These are phyloP conservation scores for Paraphaeosphaeria sporulosa DNA, from an alignment of 2,329 filamentous ascomycete species.

Conservation along the genomic window DNA sequence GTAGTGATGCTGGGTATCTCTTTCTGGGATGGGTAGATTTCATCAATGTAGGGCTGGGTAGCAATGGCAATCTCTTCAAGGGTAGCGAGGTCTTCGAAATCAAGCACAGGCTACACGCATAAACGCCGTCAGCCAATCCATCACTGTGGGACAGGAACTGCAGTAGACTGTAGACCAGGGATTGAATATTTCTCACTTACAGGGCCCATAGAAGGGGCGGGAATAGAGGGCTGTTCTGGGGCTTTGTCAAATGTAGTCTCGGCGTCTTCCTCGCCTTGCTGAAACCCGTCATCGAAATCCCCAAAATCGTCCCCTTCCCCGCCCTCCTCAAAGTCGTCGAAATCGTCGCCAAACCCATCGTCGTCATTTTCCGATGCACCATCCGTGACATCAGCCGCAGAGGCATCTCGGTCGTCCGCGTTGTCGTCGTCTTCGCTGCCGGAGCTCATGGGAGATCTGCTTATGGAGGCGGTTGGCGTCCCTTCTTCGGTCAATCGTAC, in stretches of 20 bases:
- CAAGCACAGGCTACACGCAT: slow-evolving; percentile 68
- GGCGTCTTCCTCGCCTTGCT: slow-evolving; percentile 48
- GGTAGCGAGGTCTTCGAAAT: slow-evolving; percentile 68
- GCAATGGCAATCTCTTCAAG: slow-evolving; percentile 67
- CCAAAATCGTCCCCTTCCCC: slow-evolving; percentile 60
- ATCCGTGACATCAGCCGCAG: slow-evolving; percentile 17
- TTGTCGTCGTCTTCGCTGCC: slow-evolving; percentile 42
- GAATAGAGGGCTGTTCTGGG: slow-evolving; percentile 48
- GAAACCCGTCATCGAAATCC: slow-evolving; percentile 59
- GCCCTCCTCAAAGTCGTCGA: slow-evolving; percentile 68
- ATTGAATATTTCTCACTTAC: slow-evolving; percentile 55
- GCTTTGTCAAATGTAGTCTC: slow-evolving; percentile 50
- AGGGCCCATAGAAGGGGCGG: slow-evolving; percentile 54
- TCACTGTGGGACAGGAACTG: slow-evolving; percentile 32
- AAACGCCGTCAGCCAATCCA: slow-evolving; percentile 37
- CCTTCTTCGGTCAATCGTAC: slow-evolving; percentile 69
- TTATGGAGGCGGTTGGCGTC: slow-evolving; percentile 60
- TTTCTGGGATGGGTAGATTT: slow-evolving; percentile 60
- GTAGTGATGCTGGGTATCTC: slow-evolving; percentile 55
- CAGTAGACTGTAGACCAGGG: slow-evolving; percentile 46
- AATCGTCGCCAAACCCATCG: slow-evolving; percentile 76
- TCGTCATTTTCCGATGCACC: slow-evolving; percentile 68
- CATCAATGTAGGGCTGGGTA: slow-evolving; percentile 71
- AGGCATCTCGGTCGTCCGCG: slow-evolving; percentile 23
- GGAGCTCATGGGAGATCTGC: slow-evolving; percentile 58